Evolutionary conservation across 176 grass and related monocot genomes (phyloP).

Genomic region (Pontederia crassipes): DNA sequence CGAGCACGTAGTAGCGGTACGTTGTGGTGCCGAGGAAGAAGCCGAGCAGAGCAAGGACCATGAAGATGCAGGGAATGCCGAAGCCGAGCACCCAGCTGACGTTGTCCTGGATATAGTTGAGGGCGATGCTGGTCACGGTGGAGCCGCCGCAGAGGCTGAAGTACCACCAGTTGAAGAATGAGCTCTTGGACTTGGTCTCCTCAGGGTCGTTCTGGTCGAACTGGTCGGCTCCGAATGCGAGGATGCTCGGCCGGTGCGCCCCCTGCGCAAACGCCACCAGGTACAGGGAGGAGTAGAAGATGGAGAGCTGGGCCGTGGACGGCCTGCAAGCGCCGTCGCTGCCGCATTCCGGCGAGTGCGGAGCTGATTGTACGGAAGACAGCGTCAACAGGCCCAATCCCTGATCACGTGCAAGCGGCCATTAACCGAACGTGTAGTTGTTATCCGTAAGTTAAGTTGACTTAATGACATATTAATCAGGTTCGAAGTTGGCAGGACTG

Average conservation of each 20-base stretch:
- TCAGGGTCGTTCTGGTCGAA: conserved; percentile 27
- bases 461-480: too few species aligned
- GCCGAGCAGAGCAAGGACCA: conserved; percentile 25
- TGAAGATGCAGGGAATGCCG: conserved; percentile 57
- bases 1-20: conserved; percentile 10
- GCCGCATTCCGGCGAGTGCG: conserved; percentile 25
- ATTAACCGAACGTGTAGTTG: too few species aligned
- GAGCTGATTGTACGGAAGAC: conserved; percentile 32
- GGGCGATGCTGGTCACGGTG: conserved; percentile 16
- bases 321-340: conserved; percentile 23
- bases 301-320: conserved; percentile 26
- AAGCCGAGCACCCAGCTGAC: conserved; percentile 74
- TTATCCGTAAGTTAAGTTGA: too few species aligned
- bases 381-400: conserved; percentile 65
- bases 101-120: conserved; percentile 81
- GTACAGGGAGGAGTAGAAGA: conserved; percentile 70
- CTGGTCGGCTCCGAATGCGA: conserved; percentile 77
- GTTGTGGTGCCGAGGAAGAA: conserved; percentile 31
- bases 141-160: conserved; percentile 41
- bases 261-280: conserved; percentile 55
- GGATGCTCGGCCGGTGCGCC: conserved; percentile 65
- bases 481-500: too few species aligned
- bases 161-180: conserved; percentile 74
- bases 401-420: conserved; percentile 11
- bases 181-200: conserved; percentile 26